Conservation (phyloP, 768 basidiomycete species). For the Tephrocybe sp. region DNA sequence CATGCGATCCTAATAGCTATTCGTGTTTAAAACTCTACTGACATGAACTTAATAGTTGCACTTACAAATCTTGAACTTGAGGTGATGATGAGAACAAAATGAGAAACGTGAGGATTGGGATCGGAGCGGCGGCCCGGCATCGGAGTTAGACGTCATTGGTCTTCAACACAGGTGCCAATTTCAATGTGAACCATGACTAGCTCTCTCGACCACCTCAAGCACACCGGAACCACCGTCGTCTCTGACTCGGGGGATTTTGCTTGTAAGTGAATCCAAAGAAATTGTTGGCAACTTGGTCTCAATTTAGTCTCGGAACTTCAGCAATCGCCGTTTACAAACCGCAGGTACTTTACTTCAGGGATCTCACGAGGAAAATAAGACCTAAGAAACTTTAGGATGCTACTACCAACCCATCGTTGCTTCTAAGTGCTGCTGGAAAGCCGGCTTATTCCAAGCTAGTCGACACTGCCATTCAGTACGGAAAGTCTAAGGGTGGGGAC, state of each 20-base stretch:
- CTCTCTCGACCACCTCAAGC: constrained; percentile 82
- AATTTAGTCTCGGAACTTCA: constrained; percentile 26
- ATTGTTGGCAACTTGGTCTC: constrained; percentile 14
- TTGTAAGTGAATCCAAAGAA: constrained; percentile 41
- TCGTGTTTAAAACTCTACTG: too few species aligned
- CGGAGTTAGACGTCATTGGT: too few species aligned
- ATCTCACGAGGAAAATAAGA: not conserved
- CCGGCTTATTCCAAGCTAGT: constrained; percentile 81
- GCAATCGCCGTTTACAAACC: constrained; percentile 97
- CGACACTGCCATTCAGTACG: constrained; percentile 69
- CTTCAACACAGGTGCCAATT: too few species aligned
- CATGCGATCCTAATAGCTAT: too few species aligned
- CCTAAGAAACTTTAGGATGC: constrained; percentile 64
- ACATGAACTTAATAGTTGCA: too few species aligned
- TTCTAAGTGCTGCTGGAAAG: constrained; percentile 92
- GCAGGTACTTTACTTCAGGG: constrained; percentile 43
- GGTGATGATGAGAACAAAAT: too few species aligned
- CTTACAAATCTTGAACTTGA: too few species aligned
- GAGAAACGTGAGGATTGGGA: too few species aligned
- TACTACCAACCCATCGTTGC: constrained; percentile 95
- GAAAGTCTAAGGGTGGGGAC: constrained; percentile 78
- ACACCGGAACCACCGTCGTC: constrained; percentile 93
- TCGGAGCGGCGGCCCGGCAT: too few species aligned
- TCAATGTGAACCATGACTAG: constrained; percentile 57
- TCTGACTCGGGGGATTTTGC: constrained; percentile 98